Evolutionary conservation across 2,329 filamentous ascomycete species (phyloP), one percentile per base, ranked within the genome.

Genomic region (Alternaria burnsii): DNA sequence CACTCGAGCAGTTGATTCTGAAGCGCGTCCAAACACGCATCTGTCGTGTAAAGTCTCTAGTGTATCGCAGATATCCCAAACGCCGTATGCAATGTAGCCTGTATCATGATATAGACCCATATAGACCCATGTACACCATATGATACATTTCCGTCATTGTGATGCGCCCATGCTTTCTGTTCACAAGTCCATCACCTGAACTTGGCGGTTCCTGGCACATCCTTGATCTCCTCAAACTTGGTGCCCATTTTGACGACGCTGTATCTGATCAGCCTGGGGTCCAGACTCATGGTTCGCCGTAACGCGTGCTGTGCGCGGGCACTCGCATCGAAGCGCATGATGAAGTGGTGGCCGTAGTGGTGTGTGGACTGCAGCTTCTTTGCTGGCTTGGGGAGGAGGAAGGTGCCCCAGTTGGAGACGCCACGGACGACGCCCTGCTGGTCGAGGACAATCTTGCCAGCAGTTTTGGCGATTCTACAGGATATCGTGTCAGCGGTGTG

Each of bases 371-470:
- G 93, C 80, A 96, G 90, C 76, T 90, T 90, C 63, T 89, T 89
- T 60, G 89, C 85, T 63, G 92, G 88, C 69, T 89, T 91, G 48
- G 95, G 94, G 18, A 99, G 90, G 48, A 90, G 85, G 82, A 95
- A 97, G 70, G 91, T 87, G 76, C 95, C 95, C 95, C 95, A 99
- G 85, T 99, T 99, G 70, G 90, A 90, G 76, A 97, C 86, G 77
- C 93, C 93, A 71, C 95, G 93, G 76, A 99, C 88, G 58, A 97
- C 94, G 79, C 95, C 95, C 78, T 91, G 91, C 68, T 89, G 87
- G 71, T 87, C 86, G 73, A 99, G 91, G 77, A 99, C 86, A 66
- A 94, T 87, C 70, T 89, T 88, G 71, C 94, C 94, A 67, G 93
- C 88, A 55, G 92, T 92, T 74, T 90, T 88, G 78, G 93, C 93